Percentiles rank a stretch among this genome's conserved stretches.
Evolutionary conservation across 2,329 filamentous ascomycete genomes (phyloP).

Genomic region (Scedosporium apiospermum): DNA sequence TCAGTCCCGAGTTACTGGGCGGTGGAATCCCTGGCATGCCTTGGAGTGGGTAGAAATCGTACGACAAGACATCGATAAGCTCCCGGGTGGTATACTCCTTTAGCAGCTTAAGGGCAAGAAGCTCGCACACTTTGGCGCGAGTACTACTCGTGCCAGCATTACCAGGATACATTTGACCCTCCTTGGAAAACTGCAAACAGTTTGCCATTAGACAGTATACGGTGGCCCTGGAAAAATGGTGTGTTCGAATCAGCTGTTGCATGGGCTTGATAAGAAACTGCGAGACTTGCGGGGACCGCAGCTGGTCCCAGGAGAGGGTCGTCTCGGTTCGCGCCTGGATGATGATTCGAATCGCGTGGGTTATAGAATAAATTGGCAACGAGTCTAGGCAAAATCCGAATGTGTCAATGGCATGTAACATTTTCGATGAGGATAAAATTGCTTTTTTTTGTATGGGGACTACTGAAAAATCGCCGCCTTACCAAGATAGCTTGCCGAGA

Average conservation of each 20-base stretch:
- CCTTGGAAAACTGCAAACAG: slow-evolving; percentile 85
- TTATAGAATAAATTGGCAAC: slow-evolving; percentile 81
- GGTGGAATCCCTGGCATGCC: slow-evolving; percentile 50
- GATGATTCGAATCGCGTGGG: slow-evolving; percentile 79
- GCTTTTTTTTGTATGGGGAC: background rate
- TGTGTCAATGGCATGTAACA: slow-evolving; percentile 12
- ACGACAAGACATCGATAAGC: slow-evolving; percentile 86
- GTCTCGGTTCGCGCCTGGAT: slow-evolving; percentile 83
- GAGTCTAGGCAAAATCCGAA: slow-evolving; percentile 46
- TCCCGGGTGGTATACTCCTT: slow-evolving; percentile 85
- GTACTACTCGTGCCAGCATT: slow-evolving; percentile 79
- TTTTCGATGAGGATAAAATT: too few species aligned
- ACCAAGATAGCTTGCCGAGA: slow-evolving; percentile 72
- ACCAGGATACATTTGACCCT: slow-evolving; percentile 70
- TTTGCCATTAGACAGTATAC: slow-evolving; percentile 89
- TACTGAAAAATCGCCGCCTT: slow-evolving; percentile 14
- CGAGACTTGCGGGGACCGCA: slow-evolving; percentile 90
- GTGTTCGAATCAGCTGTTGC: slow-evolving; percentile 74
- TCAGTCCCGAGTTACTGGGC: slow-evolving; percentile 14
- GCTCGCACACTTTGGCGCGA: slow-evolving; percentile 78
- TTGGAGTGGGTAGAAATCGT: slow-evolving; percentile 89
- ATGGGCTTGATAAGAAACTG: slow-evolving; percentile 95
- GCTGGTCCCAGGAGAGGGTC: slow-evolving; percentile 86
- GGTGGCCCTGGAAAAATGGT: slow-evolving; percentile 78
- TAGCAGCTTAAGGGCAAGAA: slow-evolving; percentile 79